Evolutionary conservation across 768 basidiomycete species (phyloP).

Genomic region (Flagelloscypha sp.): DNA sequence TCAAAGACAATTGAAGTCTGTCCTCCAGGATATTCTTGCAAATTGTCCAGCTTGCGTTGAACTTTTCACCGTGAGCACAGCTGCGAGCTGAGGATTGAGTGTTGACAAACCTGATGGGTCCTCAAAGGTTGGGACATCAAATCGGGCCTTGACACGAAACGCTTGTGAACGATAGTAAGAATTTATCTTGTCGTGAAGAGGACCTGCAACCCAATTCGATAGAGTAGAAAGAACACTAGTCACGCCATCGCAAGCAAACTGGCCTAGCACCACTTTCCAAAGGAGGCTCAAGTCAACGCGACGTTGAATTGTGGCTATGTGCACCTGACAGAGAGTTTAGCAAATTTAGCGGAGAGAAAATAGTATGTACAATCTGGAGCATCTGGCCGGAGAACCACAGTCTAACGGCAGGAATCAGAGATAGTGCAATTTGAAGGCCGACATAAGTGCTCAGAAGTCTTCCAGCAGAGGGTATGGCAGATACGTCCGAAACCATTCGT

Average conservation of each 20-base stretch:
- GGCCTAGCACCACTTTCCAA: constrained; percentile 31
- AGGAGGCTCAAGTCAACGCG: no score
- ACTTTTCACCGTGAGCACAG: no score
- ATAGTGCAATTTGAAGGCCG: constrained; percentile 16
- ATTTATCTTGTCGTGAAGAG: constrained; percentile 31
- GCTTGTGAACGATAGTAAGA: constrained; percentile 33
- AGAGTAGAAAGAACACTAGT: constrained; percentile 24
- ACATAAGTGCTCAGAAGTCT: constrained; percentile 24
- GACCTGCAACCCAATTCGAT: constrained; percentile 18
- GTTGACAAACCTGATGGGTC: no score
- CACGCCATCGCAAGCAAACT: constrained; percentile 26
- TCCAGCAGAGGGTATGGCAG: constrained; percentile 26
- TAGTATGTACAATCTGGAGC: constrained; percentile 29
- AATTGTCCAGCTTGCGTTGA: no score
- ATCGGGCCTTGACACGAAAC: constrained; percentile 37
- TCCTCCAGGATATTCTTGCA: no score
- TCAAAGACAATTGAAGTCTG: no score
- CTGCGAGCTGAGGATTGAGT: no score
- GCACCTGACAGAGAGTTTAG: no score
- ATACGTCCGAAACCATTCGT: constrained; percentile 34
- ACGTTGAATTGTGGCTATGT: no score
- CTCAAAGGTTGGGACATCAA: constrained; percentile 43
- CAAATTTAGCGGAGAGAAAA: no score
- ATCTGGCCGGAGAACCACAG: constrained; percentile 43
- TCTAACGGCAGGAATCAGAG: constrained; percentile 32